A percentile compares a stretch with the other conserved stretches of the same genome.
phyloP scores from a whole-genome alignment of 305 asterid genomes.

The Coffea humblotiana region DNA sequence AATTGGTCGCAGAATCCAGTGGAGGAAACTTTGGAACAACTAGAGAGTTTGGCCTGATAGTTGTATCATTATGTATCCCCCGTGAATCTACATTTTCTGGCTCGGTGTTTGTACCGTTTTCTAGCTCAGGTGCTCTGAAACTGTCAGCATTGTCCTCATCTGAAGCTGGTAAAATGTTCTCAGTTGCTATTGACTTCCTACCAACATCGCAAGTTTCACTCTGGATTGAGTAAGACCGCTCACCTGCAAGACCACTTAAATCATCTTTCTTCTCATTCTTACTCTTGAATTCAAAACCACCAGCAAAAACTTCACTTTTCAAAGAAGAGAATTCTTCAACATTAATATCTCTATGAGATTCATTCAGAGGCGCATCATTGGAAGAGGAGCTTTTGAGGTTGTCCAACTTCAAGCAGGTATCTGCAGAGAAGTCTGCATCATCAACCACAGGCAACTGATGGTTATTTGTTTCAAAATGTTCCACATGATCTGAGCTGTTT shows the following conservation, averaged over 20 bases:
- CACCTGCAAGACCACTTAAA: constrained; percentile 5
- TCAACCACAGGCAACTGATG: not conserved
- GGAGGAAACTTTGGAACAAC: constrained; percentile 5
- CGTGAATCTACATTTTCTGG: not conserved
- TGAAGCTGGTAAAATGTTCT: not conserved
- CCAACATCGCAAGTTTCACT: not conserved
- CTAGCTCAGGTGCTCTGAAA: not conserved
- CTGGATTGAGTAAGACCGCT: not conserved
- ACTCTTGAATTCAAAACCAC: not conserved
- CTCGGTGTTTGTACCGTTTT: not conserved
- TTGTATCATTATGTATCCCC: not conserved
- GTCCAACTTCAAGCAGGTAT: constrained; percentile 3
- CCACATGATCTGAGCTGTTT: constrained; percentile 5
- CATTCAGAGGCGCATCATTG: constrained; percentile 15
- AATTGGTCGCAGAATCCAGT: constrained; percentile 15
- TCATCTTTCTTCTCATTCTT: not conserved
- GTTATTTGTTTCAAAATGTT: not conserved
- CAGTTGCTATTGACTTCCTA: not conserved
- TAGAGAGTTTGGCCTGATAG: not conserved
- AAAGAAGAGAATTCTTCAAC: not conserved
- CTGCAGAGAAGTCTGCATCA: not conserved
- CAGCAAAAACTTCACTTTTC: not conserved
- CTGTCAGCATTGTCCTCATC: not conserved
- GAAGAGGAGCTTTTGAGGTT: not conserved
- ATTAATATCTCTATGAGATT: constrained; percentile 11